These are phyloP conservation scores for Fragilariopsis cylindrus DNA, from an alignment of 108 stramenopile species.

Conservation along the genomic window DNA sequence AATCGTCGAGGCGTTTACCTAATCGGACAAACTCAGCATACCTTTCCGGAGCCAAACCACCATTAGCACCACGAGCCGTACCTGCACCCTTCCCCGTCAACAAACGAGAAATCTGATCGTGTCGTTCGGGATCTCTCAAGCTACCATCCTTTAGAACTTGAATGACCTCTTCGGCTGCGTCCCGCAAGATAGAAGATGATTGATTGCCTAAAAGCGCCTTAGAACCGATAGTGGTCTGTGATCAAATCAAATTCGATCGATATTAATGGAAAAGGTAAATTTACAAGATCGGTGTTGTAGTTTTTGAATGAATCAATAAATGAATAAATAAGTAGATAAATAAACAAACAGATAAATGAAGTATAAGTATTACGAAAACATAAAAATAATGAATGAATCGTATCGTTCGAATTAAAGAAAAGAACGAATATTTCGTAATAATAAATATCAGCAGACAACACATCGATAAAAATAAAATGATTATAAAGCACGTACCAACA, in stretches of 20 bases:
- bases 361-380: neutral
- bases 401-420: no score
- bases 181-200: constrained; percentile 80
- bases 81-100: constrained; percentile 66
- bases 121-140: constrained; percentile 78
- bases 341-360: neutral
- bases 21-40: constrained; percentile 82
- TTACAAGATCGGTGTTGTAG: constrained; percentile 3
- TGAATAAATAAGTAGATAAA: constrained; percentile 7
- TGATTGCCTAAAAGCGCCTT: constrained; percentile 86
- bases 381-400: no score
- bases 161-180: constrained; percentile 94
- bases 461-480: neutral
- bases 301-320: constrained; percentile 19
- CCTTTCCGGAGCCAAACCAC: constrained; percentile 56
- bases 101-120: constrained; percentile 71
- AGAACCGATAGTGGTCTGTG: constrained; percentile 53
- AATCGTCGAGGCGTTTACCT: constrained; percentile 92
- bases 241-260: neutral
- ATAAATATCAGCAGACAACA: neutral
- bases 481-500: constrained; percentile 51
- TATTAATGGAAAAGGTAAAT: neutral
- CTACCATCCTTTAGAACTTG: constrained; percentile 75
- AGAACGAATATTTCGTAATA: no score
- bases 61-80: neutral